Conservation (phyloP, 192 early-diverging fungal species). For the Rhizophagus sp. region DNA sequence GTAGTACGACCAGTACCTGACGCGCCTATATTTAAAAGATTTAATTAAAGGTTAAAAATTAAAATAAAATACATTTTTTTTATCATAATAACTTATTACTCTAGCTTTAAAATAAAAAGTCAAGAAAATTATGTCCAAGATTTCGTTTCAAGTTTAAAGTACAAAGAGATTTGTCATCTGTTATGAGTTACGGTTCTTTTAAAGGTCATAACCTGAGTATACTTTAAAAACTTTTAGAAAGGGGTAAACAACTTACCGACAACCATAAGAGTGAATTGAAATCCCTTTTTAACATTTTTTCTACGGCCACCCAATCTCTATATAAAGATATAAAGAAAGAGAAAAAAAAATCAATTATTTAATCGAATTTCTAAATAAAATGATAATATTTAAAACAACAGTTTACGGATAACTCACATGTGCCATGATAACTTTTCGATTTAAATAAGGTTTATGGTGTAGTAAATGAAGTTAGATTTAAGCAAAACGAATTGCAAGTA, state of each 20-base stretch:
- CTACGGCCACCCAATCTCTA: slow-evolving; percentile 47
- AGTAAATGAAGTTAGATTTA: slow-evolving; percentile 1
- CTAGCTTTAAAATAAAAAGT: too few relatives aligned
- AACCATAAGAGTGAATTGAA: slow-evolving; percentile 97
- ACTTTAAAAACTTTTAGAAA: neutral
- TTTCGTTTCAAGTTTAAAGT: too few relatives aligned
- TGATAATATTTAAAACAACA: neutral
- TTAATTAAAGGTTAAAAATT: neutral
- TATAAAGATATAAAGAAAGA: neutral
- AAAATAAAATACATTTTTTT: too few relatives aligned
- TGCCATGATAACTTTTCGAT: neutral
- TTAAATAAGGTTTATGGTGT: neutral
- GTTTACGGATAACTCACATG: neutral
- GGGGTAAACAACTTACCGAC: slow-evolving; percentile 65
- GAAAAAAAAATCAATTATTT: neutral
- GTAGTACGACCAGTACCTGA: slow-evolving; percentile 98
- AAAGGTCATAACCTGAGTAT: neutral
- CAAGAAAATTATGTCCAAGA: too few relatives aligned
- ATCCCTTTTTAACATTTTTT: slow-evolving; percentile 96
- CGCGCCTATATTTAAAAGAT: slow-evolving; percentile 56
- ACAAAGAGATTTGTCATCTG: too few relatives aligned
- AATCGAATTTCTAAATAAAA: neutral
- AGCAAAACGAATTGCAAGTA: slow-evolving; percentile 19
- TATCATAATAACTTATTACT: too few relatives aligned
- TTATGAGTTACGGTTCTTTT: neutral